Evolutionary conservation across 1,284 basidiomycete species (phyloP), one percentile per base, ranked within the genome.

Genomic region (Cutaneotrichosporon cavernicola): DNA sequence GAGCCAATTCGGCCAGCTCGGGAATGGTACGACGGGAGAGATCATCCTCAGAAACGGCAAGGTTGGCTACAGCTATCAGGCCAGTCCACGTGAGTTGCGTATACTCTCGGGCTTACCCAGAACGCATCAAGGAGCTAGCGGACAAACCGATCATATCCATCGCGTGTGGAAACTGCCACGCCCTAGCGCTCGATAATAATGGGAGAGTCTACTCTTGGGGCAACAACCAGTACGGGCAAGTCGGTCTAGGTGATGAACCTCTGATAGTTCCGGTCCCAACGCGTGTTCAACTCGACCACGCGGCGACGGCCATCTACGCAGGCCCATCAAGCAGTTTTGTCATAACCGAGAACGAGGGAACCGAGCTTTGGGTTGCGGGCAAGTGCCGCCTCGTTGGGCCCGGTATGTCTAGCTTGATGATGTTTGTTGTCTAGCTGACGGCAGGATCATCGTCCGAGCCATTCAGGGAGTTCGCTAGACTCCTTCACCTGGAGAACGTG

Each of bases 371-470:
- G 53, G 73, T 81, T 52, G 76, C 80, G 47, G 75, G 74, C 13
- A 80, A 92, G 86, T 97, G 91, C 90, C 97, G 96, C 80, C 89
- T 88, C 64, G 91, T 90, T 1, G 95, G 94, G 16, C 93, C 96
- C 78, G 94, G 93, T 85, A 60, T 71, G 81, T 57, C 26, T 16
- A 11, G 16, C 30, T 26, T 30, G 18, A 13, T 22, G 21, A 8
- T 5, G 7, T 30, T 16, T 51, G 2, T 4, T 6, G 9, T 40
- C 40, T 61, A 16, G 30, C 56, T 21, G 40, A 43, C 22, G 55
- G 36, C 61, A 90, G 88, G 89, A 16, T 92, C 90, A 8, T 85
- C 85, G 13, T 90, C 90, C 14, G 88, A 90, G 38, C 90, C 91
- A 11, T 53, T n/a, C 51, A 16, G 9, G 51, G 31, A 5, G 31